Base-by-base conservation (phyloP, 2,329 filamentous ascomycete species). In the Elsinoe batatas region DNA sequence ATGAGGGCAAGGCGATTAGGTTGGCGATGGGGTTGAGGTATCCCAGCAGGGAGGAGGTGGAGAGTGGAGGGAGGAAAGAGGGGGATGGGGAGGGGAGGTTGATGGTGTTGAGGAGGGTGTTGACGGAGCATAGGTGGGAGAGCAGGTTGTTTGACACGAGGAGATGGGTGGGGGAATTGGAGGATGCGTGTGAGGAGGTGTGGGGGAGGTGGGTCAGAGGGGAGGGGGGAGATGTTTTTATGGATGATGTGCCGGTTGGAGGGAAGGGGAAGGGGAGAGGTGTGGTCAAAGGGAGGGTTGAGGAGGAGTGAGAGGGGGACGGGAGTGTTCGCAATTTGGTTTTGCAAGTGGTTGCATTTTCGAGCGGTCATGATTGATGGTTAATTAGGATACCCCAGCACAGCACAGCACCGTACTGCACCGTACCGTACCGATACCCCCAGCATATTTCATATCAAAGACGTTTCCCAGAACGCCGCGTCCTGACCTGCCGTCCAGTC, bases 111-210 rank as follows among this genome's bases (percentile, higher is more conserved):
- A 81, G 93, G 59, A 85, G 37, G 66, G 74, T 95, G 64, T 72
- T 98, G 10, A 97, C 91, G 73, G 79, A 88, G 59, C 84, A 82
- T 64, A 84, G 91, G 62, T 95, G 89, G 87, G 81, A 76, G 26
- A 95, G 90, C 69, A 87, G 86, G 12, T 76, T 98, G 42, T 98
- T 98, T 68, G 83, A 98, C 70, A 98, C 93, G 5, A 80, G 77
- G 63, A 80, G 93, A 62, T 98, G 93, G 93, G 91, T 97, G 22
- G 74, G 77, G 46, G 91, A 97, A 71, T 73, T 98, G 17, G 93
- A 98, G 73, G 78, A 81, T 59, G 91, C 90, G 11, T 98, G 96
- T 68, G 84, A 87, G 61, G 81, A 87, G 67, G 90, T 91, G 15
- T 98, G 93, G 93, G 78, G 78, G 63, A 80, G 82, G 66, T 98